Evolutionary conservation across 2,329 filamentous ascomycete species (phyloP), one percentile per base, ranked within the genome.

Genomic region (Colletotrichum musae): DNA sequence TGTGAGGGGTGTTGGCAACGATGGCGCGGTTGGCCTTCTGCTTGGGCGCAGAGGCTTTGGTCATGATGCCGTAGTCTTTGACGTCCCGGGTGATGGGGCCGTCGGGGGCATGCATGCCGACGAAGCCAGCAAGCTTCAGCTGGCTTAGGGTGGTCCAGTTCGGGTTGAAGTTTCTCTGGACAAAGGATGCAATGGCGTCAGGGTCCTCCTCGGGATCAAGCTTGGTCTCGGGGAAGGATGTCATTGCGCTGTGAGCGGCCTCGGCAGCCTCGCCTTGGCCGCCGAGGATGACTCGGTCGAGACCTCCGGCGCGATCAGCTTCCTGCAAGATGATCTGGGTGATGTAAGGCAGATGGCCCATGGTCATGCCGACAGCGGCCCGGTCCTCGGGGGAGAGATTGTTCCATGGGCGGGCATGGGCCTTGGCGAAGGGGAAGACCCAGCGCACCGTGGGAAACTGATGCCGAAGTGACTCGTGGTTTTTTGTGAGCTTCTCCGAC

Each of bases 181-280:
- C 16, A 15, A 61, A 61, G 28, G 10, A 1, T n/a, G 36, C 18
- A 3, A 61, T 10, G 12, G 32, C 47, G 12, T 52, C 36, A 21
- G n/a, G 18, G 18, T 52, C 24, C 32, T 16, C 2, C 4, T 15
- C 6, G 50, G 26, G 7, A 24, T 53, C 36, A 45, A 36, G 15
- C 36, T 45, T 53, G 48, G 16, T 28, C 21, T 61, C 58, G 10
- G 47, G 47, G 18, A 61, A 61, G 32, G 58, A 52, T 2, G 58
- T 41, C 48, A 61, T 61, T 21, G 58, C 58, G 43, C 53, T 48
- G 48, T 61, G 58, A 21, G 58, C 58, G 18, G 58, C 58, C 24
- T 61, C 58, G 6, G 58, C 58, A 28, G 58, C 45, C 32, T 61
- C 58, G 48, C 58, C 58, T 10, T 52, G 58, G 9, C 58, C 58